These are phyloP conservation scores for Boletus insuetus DNA, from an alignment of 768 basidiomycete species.

Conservation along the genomic window DNA sequence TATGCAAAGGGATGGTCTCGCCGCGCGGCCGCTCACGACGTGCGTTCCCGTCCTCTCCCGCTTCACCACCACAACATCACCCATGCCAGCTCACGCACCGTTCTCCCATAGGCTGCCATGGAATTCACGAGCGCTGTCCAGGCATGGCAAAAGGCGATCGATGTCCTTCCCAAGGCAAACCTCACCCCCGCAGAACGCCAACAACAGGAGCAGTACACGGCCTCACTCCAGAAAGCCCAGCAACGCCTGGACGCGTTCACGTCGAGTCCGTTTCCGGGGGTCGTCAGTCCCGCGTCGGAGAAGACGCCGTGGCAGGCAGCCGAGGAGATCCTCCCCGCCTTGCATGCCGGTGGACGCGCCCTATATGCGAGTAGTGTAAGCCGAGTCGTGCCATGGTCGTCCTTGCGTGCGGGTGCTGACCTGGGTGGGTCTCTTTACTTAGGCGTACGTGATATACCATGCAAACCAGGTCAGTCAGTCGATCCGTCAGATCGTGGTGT, in stretches of 20 bases:
- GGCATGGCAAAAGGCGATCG: not conserved
- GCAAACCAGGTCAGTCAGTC: not conserved
- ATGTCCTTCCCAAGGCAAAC: not conserved
- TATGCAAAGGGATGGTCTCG: slow-evolving; percentile 5
- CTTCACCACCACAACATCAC: too few relatives aligned
- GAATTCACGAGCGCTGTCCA: not conserved
- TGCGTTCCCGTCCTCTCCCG: not conserved
- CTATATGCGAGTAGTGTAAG: not conserved
- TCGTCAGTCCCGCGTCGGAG: not conserved
- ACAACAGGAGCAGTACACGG: not conserved
- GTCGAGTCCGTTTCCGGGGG: not conserved
- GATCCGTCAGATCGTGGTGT: not conserved
- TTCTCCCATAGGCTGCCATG: not conserved
- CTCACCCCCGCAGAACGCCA: not conserved
- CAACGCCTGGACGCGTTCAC: not conserved
- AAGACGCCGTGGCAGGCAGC: not conserved
- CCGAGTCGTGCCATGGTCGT: too few relatives aligned
- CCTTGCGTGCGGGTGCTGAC: too few relatives aligned
- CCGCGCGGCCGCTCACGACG: not conserved
- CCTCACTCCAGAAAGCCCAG: not conserved
- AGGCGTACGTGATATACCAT: not conserved
- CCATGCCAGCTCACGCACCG: not conserved
- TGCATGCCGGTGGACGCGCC: not conserved
- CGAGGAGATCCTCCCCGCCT: slow-evolving; percentile 1
- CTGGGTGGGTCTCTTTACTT: too few relatives aligned